Conservation (phyloP, 2,329 filamentous ascomycete species). For the Arthrocladium fulminans region DNA sequence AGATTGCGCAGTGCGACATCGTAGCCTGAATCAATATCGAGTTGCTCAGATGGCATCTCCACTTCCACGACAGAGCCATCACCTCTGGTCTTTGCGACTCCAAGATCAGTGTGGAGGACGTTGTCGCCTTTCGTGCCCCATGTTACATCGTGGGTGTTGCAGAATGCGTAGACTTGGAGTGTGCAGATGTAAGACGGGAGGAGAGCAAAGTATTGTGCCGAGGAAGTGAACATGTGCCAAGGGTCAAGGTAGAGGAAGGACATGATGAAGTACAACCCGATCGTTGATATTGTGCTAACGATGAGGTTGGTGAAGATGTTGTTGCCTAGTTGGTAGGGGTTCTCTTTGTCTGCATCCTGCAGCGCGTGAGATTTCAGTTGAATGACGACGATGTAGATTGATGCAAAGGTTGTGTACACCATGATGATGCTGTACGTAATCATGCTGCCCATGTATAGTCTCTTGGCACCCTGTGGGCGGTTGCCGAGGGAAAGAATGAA, state of each 20-base stretch:
- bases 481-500: conserved; percentile 97
- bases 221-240: conserved; percentile 97
- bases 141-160: conserved; percentile 96
- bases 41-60: conserved; percentile 95
- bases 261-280: conserved; percentile 94
- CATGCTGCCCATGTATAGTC: conserved; percentile 80
- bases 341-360: conserved; percentile 28
- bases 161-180: conserved; percentile 95
- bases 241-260: conserved; percentile 94
- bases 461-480: conserved; percentile 85
- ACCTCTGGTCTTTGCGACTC: conserved; percentile 60
- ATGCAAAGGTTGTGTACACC: conserved; percentile 86
- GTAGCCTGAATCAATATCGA: conserved; percentile 96
- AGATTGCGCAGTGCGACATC: conserved; percentile 95
- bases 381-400: conserved; percentile 78
- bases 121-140: conserved; percentile 99
- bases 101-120: conserved; percentile 83
- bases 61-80: conserved; percentile 71
- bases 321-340: conserved; percentile 57
- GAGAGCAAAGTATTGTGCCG: conserved; percentile 83
- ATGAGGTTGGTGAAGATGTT: conserved; percentile 94
- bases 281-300: conserved; percentile 75
- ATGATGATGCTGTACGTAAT: conserved; percentile 89
- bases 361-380: conserved; percentile 54
- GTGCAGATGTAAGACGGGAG: conserved; percentile 94